Conservation (phyloP, 345 rosid species). For the Psidium friedrichsthalianum region DNA sequence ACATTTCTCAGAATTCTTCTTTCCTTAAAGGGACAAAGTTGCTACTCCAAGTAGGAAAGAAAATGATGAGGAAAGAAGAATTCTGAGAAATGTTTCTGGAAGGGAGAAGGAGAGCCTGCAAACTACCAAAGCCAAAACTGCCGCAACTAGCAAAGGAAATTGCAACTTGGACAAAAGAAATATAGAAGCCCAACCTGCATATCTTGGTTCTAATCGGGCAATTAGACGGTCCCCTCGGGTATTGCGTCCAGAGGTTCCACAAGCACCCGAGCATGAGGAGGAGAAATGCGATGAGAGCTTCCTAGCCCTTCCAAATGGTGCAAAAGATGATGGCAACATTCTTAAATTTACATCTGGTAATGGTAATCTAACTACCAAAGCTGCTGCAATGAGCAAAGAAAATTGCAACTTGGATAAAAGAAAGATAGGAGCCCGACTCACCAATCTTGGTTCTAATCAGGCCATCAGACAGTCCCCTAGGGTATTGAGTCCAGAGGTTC, state of each 20-base stretch:
- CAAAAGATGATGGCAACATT: slow-evolving; percentile 3
- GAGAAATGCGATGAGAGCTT: slow-evolving; percentile 15
- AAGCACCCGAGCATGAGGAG: background rate
- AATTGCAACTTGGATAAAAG: background rate
- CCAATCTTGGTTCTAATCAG: slow-evolving; percentile 1
- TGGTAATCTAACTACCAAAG: slow-evolving; percentile 7
- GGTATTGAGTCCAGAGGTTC: background rate
- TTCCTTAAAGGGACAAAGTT: background rate
- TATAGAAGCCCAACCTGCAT: slow-evolving; percentile 1
- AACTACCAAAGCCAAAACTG: slow-evolving; percentile 2
- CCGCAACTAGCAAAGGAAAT: background rate
- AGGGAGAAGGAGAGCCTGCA: background rate
- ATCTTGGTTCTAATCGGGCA: background rate
- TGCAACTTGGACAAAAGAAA: background rate
- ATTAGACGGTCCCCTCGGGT: background rate
- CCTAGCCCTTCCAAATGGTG: background rate
- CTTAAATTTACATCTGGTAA: slow-evolving; percentile 3
- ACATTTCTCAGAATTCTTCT: background rate
- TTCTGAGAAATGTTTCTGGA: background rate
- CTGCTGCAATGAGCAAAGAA: slow-evolving; percentile 3
- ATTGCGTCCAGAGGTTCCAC: background rate
- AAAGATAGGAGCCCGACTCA: background rate
- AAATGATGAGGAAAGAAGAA: background rate
- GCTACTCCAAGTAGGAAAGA: background rate
- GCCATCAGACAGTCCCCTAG: background rate